Evolutionary conservation across 2,329 filamentous ascomycete species (phyloP), one percentile per base, ranked within the genome.

Genomic region (Colletotrichum lupini): DNA sequence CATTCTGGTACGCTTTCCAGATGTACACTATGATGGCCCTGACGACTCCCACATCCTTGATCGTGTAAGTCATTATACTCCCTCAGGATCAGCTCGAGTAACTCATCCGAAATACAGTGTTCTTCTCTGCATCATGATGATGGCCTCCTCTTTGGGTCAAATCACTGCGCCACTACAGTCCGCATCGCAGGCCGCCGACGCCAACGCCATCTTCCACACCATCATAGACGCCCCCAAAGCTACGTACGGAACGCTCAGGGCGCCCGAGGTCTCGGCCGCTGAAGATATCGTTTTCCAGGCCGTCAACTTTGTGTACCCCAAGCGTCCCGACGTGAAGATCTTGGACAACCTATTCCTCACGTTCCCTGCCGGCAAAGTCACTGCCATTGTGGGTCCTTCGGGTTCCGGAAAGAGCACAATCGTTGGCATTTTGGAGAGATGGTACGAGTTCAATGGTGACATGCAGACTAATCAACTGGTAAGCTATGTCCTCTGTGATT

Each of bases 401-500:
- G 82, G 82, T 7, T 84, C 82, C 2, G 82, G 82, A 14, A 84
- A 84, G 70, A 83, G 82, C 19, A 85, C 82, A 6, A 82, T 84
- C 56, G 77, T 84, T 19, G 82, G 82, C 4, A 77, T 85, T 4
- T 72, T 84, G 1, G 83, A 84, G 75, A 76, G 83, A 1, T 84
- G 82, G 82, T 84, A 84, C 42, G 78, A 82, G 37, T 74, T 74
- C 4, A 72, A 74, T 55, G 72, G 72, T 14, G 57, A 74, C 2
- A 32, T 67, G 32, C 56, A 72, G 11, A 67, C 61, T 22, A 74
- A 74, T 14, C 72, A 74, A 46, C 68, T 74, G n/a, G 68, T 73
- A 22, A 60, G 70, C 81, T 98, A 98, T 80, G 91, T 95, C 67
- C 95, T 95, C 0, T 93, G 98, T 37, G 89, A 89, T 24, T 95